Conservation (phyloP, 257 asterid species). For the Jacaranda mimosifolia region DNA sequence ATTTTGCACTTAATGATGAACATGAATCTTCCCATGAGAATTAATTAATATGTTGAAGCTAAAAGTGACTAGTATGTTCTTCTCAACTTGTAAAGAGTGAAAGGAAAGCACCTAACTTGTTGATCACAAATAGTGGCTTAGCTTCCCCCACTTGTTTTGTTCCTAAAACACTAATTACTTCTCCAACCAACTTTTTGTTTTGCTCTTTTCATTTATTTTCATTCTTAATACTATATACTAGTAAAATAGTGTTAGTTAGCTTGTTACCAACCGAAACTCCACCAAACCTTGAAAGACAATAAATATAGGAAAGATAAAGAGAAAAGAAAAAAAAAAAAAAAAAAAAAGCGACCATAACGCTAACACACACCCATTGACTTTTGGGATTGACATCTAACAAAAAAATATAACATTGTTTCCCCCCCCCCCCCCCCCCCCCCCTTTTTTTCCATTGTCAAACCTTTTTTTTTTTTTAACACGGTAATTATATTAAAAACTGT, state of each 20-base stretch:
- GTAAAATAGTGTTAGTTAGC: neutral
- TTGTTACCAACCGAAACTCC: slow-evolving; percentile 25
- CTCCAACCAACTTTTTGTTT: slow-evolving; percentile 38
- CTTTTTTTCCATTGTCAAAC: neutral
- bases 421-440: too few relatives aligned
- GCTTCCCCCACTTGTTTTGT: slow-evolving; percentile 39
- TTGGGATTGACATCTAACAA: neutral
- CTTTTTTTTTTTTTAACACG: neutral
- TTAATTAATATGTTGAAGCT: neutral
- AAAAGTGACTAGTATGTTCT: neutral
- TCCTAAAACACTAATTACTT: slow-evolving; percentile 34
- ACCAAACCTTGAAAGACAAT: neutral
- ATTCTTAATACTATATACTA: neutral
- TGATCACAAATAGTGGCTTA: slow-evolving; percentile 33
- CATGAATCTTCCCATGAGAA: slow-evolving; percentile 12
- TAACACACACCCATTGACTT: neutral
- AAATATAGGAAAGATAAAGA: neutral
- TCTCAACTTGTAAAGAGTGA: slow-evolving; percentile 23
- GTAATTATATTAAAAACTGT: neutral
- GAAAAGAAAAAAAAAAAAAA: too few relatives aligned
- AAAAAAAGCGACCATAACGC: neutral
- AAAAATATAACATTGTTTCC: neutral
- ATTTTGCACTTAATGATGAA: neutral
- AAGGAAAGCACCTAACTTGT: slow-evolving; percentile 21
- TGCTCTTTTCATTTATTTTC: slow-evolving; percentile 28